Conservation (phyloP, 495 filamentous ascomycete species). For the Aspergillus indologenus region DNA sequence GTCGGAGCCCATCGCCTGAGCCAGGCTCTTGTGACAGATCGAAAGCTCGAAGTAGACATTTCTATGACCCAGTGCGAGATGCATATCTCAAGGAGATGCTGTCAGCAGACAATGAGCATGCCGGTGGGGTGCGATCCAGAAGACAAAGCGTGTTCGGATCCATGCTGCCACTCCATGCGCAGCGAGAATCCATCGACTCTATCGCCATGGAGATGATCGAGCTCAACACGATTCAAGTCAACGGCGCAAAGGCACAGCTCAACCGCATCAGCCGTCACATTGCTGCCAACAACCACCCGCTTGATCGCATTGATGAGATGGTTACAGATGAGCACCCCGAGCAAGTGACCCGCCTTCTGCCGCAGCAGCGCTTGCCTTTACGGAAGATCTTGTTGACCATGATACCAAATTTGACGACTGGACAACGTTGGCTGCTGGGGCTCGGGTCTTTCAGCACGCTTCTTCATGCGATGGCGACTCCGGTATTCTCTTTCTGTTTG, state of each 20-base stretch:
- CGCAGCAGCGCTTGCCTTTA: constrained; percentile 29
- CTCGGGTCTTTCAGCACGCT: constrained; percentile 59
- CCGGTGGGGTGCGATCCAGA: neutral
- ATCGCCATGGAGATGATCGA: constrained; percentile 3
- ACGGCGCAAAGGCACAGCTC: neutral
- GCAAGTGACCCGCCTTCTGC: neutral
- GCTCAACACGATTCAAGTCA: constrained; percentile 1
- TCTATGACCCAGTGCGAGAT: neutral
- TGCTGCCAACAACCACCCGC: neutral
- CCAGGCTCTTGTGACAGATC: no score
- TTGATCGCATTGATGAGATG: neutral
- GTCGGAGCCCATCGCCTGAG: neutral
- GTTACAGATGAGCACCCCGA: neutral
- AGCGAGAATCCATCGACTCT: neutral
- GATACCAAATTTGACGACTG: constrained; percentile 59
- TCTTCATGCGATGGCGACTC: constrained; percentile 65
- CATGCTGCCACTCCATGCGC: neutral
- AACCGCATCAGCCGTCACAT: neutral
- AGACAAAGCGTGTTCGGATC: neutral
- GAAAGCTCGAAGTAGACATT: neutral
- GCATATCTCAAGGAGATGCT: neutral
- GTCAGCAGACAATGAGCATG: neutral
- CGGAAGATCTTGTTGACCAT: constrained; percentile 66
- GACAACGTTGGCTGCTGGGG: constrained; percentile 53
- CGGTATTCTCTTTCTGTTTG: constrained; percentile 75